Conservation (phyloP, 2,329 filamentous ascomycete species). For the Ophioceras dolichostomum region DNA sequence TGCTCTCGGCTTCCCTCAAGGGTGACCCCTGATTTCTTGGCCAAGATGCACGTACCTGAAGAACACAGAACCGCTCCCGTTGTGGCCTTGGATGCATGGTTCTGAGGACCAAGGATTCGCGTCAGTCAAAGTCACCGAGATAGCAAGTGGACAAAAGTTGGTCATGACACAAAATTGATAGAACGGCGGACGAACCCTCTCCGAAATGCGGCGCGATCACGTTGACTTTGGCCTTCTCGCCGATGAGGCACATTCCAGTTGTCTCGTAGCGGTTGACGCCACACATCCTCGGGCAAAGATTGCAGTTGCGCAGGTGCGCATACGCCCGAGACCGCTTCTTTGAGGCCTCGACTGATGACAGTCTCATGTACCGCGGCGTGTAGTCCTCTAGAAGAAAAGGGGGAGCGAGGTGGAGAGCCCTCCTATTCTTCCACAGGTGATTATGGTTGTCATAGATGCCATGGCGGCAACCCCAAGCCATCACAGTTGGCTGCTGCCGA, state of each 20-base stretch:
- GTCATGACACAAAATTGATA: no score
- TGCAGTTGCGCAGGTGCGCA: constrained; percentile 65
- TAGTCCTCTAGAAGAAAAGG: constrained; percentile 66
- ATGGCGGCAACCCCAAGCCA: background rate
- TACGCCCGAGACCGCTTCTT: constrained; percentile 66
- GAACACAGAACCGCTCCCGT: constrained; percentile 71
- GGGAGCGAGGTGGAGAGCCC: constrained; percentile 38
- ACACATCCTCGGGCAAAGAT: constrained; percentile 67
- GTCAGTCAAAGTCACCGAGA: no score
- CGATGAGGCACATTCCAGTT: constrained; percentile 68
- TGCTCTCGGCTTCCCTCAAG: background rate
- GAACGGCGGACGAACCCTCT: constrained; percentile 40
- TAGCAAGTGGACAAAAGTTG: no score
- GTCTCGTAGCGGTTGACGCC: constrained; percentile 71
- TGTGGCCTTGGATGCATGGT: constrained; percentile 70
- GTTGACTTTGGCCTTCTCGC: constrained; percentile 65
- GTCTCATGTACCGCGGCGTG: constrained; percentile 56
- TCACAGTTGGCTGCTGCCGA: background rate
- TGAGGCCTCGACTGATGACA: constrained; percentile 55
- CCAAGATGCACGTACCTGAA: constrained; percentile 58
- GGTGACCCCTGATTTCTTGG: no score
- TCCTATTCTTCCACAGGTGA: no score
- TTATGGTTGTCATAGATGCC: background rate
- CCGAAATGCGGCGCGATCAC: constrained; percentile 80
- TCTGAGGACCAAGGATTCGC: no score